Percentiles rank a stretch among this genome's conserved stretches.
Conservation (phyloP, 768 basidiomycete species). For the Vararia minispora region DNA sequence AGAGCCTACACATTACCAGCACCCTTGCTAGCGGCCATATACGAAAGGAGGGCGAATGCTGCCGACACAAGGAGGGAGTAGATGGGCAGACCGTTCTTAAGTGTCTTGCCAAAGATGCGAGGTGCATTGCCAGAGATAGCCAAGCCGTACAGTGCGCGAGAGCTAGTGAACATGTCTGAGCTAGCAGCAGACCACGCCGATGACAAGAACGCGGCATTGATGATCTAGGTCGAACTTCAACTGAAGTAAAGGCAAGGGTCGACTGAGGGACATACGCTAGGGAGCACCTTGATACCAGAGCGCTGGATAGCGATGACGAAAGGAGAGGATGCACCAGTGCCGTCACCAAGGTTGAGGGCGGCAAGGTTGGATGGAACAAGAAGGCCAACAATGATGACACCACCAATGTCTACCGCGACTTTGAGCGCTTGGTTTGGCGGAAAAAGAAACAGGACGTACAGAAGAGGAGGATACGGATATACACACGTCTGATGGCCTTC, state of each 20-base stretch:
- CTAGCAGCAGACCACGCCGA: slow-evolving; percentile 91
- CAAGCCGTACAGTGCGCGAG: slow-evolving; percentile 80
- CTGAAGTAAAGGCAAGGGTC: neutral
- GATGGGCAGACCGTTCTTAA: slow-evolving; percentile 66
- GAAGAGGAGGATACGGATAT: slow-evolving; percentile 75
- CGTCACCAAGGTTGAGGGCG: slow-evolving; percentile 37
- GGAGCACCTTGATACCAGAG: slow-evolving; percentile 80
- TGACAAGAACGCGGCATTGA: slow-evolving; percentile 75
- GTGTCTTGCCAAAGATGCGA: slow-evolving; percentile 58
- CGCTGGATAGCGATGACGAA: slow-evolving; percentile 85
- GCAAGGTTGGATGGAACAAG: slow-evolving; percentile 66
- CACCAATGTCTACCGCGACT: slow-evolving; percentile 26
- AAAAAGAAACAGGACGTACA: slow-evolving; percentile 31
- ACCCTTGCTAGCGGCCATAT: slow-evolving; percentile 61
- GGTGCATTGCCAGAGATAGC: slow-evolving; percentile 77
- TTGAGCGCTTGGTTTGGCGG: neutral
- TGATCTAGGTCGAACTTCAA: slow-evolving; percentile 34
- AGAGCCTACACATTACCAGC: slow-evolving; percentile 63
- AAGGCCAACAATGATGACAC: slow-evolving; percentile 71
- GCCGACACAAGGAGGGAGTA: slow-evolving; percentile 60
- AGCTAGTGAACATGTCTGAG: slow-evolving; percentile 83
- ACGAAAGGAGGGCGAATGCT: slow-evolving; percentile 60
- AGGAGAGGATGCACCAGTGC: slow-evolving; percentile 67
- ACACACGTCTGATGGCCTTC: slow-evolving; percentile 47
- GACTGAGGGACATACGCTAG: slow-evolving; percentile 44